Conservation (phyloP, 169 alveolate genomes). For the Eimeria falciformis region DNA sequence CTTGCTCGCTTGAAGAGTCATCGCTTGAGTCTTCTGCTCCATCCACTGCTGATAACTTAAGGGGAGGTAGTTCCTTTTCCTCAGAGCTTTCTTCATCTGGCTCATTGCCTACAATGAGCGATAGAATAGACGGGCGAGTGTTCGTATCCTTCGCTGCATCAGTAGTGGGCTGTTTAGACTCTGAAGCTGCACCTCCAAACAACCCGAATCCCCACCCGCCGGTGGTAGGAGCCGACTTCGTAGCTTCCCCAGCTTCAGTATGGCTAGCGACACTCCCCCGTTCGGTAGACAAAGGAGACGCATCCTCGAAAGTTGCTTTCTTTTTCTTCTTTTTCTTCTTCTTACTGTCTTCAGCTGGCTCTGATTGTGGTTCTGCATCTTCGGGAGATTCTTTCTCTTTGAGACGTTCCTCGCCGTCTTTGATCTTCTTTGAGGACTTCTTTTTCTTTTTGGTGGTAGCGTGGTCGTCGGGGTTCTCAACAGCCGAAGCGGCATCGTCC, state of each 20-base stretch:
- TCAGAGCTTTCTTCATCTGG: constrained; percentile 22
- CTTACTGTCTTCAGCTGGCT: neutral
- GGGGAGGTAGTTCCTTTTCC: constrained; percentile 32
- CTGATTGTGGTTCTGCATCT: no score
- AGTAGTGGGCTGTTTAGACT: neutral
- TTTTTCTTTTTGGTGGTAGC: no score
- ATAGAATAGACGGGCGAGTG: constrained; percentile 54
- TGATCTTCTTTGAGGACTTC: constrained; percentile 44
- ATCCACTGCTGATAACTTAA: constrained; percentile 52
- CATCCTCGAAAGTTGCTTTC: constrained; percentile 2
- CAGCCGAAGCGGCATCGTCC: no score
- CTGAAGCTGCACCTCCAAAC: constrained; percentile 25
- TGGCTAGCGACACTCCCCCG: neutral
- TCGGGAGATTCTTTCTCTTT: no score
- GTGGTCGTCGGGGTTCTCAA: no score
- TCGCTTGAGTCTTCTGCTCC: constrained; percentile 58
- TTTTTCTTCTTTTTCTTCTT: constrained; percentile 58
- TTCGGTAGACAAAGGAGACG: constrained; percentile 31
- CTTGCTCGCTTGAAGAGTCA: constrained; percentile 50
- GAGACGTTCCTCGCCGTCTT: no score
- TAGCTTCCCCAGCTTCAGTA: neutral
- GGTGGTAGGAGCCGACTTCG: neutral
- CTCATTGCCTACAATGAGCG: constrained; percentile 31
- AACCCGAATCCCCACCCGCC: constrained; percentile 45
- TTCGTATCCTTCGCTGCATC: neutral